These are phyloP conservation scores for Metroxylon sagu DNA, from an alignment of 176 grass and related monocot species.

Conservation along the genomic window DNA sequence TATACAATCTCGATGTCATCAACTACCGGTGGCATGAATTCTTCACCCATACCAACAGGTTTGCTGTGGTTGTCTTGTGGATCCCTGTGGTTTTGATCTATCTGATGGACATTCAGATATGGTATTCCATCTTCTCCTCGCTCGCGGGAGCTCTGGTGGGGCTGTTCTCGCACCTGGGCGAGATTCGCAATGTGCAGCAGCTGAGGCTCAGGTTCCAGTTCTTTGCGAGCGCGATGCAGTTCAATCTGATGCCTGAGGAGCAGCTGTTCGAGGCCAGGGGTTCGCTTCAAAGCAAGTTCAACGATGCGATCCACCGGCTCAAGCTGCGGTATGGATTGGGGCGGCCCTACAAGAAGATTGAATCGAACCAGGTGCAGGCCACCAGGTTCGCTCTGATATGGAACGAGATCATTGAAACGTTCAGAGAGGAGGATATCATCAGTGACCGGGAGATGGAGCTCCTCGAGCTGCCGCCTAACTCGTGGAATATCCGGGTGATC, in stretches of 20 bases:
- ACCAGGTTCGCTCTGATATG: conserved; percentile 72
- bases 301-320: conserved; percentile 68
- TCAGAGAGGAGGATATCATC: conserved; percentile 90
- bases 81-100: conserved; percentile 85
- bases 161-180: conserved; percentile 73
- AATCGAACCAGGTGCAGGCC: conserved; percentile 70
- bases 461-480: conserved; percentile 64
- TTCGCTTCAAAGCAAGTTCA: conserved; percentile 44
- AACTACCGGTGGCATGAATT: conserved; percentile 77
- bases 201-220: conserved; percentile 85
- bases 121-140: conserved; percentile 87
- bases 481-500: conserved; percentile 84
- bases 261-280: conserved; percentile 48
- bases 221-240: conserved; percentile 90
- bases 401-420: conserved; percentile 86
- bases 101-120: conserved; percentile 96
- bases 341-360: conserved; percentile 76
- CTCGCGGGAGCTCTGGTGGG: conserved; percentile 71
- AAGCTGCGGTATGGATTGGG: conserved; percentile 85
- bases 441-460: conserved; percentile 72
- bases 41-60: conserved; percentile 67
- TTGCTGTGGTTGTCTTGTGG: conserved; percentile 66
- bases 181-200: conserved; percentile 82
- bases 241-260: conserved; percentile 92
- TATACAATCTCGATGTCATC: conserved; percentile 34